Evolutionary conservation across 23 red algal species (phyloP).

Genomic region (Gracilariopsis chorda): DNA sequence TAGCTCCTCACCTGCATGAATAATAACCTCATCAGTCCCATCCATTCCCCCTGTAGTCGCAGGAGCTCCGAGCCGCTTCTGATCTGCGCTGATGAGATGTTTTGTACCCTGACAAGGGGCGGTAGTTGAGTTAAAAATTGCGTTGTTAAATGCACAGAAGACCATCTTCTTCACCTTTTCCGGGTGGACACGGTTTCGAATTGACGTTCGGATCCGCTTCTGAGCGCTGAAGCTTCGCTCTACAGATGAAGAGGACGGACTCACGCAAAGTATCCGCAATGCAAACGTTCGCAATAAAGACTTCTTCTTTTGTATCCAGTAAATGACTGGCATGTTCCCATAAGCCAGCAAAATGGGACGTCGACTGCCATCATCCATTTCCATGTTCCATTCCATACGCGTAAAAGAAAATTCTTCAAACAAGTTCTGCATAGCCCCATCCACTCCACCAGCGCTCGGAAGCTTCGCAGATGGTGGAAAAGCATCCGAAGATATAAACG

Average conservation of each 20-base stretch:
- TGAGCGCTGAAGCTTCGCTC: conserved; percentile 12
- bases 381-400: not conserved
- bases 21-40: too few species aligned
- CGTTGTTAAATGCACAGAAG: not conserved
- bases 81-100: too few species aligned
- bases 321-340: not conserved
- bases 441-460: not conserved
- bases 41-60: too few species aligned
- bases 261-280: not conserved
- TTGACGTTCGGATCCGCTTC: not conserved
- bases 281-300: not conserved
- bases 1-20: too few species aligned
- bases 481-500: not conserved
- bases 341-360: not conserved
- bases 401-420: not conserved
- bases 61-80: too few species aligned
- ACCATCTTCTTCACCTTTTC: conserved; percentile 24
- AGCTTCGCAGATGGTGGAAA: not conserved
- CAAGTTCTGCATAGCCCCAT: not conserved
- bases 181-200: not conserved
- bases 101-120: too few species aligned
- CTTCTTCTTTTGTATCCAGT: not conserved
- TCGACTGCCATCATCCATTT: not conserved
- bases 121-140: not conserved
- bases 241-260: not conserved